A percentile compares a stretch with the other conserved stretches of the same genome.
These are phyloP conservation scores for Cercospora citrullina DNA, from an alignment of 2,329 filamentous ascomycete species.

Conservation along the genomic window DNA sequence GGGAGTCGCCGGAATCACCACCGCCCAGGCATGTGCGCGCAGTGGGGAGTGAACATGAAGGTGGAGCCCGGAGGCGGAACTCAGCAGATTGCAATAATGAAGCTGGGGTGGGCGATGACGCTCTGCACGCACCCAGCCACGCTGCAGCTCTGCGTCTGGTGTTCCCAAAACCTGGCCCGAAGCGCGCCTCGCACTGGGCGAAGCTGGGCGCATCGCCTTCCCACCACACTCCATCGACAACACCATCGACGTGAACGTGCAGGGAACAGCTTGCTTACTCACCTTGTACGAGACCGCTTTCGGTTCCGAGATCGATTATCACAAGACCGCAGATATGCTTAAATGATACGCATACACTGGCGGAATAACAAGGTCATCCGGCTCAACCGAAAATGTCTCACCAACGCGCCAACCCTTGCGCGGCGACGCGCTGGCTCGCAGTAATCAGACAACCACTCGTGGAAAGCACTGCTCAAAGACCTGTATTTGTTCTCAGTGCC, in stretches of 20 bases:
- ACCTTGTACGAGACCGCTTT: neutral
- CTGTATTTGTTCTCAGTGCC: neutral
- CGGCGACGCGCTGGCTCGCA: neutral
- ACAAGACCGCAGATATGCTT: neutral
- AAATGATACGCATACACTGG: neutral
- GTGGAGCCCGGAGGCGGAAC: constrained; percentile 2
- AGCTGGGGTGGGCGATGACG: constrained; percentile 2
- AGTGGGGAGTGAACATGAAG: neutral
- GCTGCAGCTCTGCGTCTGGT: neutral
- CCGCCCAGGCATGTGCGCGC: constrained; percentile 1
- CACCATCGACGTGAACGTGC: neutral
- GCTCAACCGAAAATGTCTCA: neutral
- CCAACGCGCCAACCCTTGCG: neutral
- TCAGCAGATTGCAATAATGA: constrained; percentile 4
- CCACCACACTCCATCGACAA: neutral
- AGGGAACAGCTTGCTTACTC: neutral
- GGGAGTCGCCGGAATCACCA: neutral
- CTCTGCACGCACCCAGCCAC: constrained; percentile 4
- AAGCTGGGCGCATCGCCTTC: neutral
- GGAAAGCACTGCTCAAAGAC: neutral
- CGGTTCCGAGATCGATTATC: neutral
- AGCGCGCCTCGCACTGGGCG: constrained; percentile 1
- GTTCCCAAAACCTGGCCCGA: neutral
- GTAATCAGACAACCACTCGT: neutral
- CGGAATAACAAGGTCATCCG: neutral